These are phyloP conservation scores for Sphagnum fallax DNA, from an alignment of 228 moss, liverwort and hornwort species.

Conservation along the genomic window DNA sequence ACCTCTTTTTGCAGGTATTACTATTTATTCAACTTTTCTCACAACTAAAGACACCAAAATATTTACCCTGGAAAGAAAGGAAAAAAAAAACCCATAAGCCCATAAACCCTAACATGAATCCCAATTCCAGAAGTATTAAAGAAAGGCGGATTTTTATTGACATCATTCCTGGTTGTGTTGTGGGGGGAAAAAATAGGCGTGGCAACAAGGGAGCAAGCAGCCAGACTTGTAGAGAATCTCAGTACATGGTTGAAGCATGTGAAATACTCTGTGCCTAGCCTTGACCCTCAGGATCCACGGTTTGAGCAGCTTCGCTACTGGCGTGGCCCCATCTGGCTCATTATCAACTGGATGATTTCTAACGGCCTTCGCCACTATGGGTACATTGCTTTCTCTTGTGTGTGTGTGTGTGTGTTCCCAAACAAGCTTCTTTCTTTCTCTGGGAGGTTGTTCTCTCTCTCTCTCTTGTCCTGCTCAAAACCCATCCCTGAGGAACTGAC, in stretches of 20 bases:
- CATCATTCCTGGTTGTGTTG: not conserved
- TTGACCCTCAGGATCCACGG: conserved; percentile 21
- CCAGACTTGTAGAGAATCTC: conserved; percentile 20
- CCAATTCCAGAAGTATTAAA: too few species aligned
- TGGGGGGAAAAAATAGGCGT: conserved; percentile 12
- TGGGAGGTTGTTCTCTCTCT: too few species aligned
- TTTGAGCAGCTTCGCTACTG: conserved; percentile 31
- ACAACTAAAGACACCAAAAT: too few species aligned
- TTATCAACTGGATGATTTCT: conserved; percentile 47
- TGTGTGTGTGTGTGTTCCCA: too few species aligned
- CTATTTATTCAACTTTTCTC: not conserved
- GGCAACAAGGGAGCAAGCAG: conserved; percentile 30
- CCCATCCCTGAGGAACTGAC: too few species aligned
- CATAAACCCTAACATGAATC: too few species aligned
- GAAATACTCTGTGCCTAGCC: conserved; percentile 28
- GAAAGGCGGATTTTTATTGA: too few species aligned
- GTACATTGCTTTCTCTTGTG: not conserved
- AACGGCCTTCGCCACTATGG: conserved; percentile 35
- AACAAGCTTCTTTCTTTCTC: too few species aligned
- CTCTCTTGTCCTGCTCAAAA: too few species aligned
- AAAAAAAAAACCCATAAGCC: too few species aligned
- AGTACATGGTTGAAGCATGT: conserved; percentile 22
- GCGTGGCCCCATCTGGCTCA: conserved; percentile 38
- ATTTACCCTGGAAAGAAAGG: too few species aligned
- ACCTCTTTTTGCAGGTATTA: conserved; percentile 29